Conservation (phyloP, 768 basidiomycete genomes). For the Pleurotus cornucopiae region DNA sequence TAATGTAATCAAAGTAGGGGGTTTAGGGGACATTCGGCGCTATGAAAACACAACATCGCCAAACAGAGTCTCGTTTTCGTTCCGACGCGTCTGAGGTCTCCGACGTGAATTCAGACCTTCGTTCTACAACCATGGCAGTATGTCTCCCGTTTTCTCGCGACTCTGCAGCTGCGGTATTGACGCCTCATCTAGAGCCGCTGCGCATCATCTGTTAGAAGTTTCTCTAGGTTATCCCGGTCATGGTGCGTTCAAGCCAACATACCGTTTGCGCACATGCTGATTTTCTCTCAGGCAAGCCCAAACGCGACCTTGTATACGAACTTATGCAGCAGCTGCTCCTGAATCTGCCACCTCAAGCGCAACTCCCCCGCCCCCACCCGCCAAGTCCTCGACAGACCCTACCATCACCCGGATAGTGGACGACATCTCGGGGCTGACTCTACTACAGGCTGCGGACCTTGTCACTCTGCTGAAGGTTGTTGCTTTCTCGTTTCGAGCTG, state of each 20-base stretch:
- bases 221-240: slow-evolving; percentile 4
- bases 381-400: slow-evolving; percentile 46
- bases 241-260: neutral
- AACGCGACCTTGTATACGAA: slow-evolving; percentile 2
- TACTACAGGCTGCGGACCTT: slow-evolving; percentile 94
- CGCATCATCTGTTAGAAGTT: slow-evolving; percentile 1
- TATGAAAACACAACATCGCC: neutral
- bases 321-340: slow-evolving; percentile 29
- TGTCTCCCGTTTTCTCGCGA: neutral
- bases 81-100: slow-evolving; percentile 5
- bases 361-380: slow-evolving; percentile 40
- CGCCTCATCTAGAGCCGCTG: neutral
- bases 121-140: neutral
- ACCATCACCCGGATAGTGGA: slow-evolving; percentile 83
- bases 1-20: too few relatives aligned
- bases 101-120: slow-evolving; percentile 2
- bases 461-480: slow-evolving; percentile 86
- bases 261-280: neutral
- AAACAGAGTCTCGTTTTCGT: slow-evolving; percentile 5
- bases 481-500: neutral
- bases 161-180: neutral
- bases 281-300: slow-evolving; percentile 4
- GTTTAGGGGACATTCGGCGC: neutral
- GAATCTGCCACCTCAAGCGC: slow-evolving; percentile 38
- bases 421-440: slow-evolving; percentile 82